Percentiles rank a stretch among this genome's conserved stretches.
phyloP scores from a whole-genome alignment of 2,329 filamentous ascomycete species.

The Remersonia thermophila region DNA sequence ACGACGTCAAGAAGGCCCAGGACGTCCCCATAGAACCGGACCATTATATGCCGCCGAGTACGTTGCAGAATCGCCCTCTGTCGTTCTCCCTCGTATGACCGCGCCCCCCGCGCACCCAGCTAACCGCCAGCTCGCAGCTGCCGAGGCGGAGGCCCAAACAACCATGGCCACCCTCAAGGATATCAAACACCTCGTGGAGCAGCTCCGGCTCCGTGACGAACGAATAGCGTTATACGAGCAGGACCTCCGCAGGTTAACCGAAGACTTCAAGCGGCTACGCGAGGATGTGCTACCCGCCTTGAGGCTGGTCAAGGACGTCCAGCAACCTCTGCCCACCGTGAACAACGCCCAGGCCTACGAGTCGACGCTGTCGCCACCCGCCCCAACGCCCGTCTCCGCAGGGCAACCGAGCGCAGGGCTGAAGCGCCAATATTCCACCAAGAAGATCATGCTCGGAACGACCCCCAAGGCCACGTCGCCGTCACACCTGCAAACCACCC shows the following conservation, averaged over 20 bases:
- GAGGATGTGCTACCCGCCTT: constrained; percentile 88
- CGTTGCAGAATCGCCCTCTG: constrained; percentile 23
- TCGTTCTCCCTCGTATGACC: neutral
- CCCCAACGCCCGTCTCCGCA: constrained; percentile 40
- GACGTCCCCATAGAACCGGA: constrained; percentile 84
- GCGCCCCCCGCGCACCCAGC: neutral
- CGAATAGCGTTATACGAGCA: constrained; percentile 73
- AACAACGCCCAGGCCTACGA: constrained; percentile 38
- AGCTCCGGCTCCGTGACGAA: constrained; percentile 80
- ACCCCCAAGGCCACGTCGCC: constrained; percentile 68
- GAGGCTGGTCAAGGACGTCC: constrained; percentile 80
- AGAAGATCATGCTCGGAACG: constrained; percentile 58
- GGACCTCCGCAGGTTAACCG: constrained; percentile 69
- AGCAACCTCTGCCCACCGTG: constrained; percentile 65
- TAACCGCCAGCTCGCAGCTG: constrained; percentile 44
- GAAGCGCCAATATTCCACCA: constrained; percentile 62
- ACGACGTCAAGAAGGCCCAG: constrained; percentile 90
- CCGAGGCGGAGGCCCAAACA: constrained; percentile 77
- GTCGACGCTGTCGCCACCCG: constrained; percentile 42
- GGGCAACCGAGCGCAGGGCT: constrained; percentile 42
- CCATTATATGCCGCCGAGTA: constrained; percentile 88
- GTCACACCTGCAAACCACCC: constrained; percentile 56
- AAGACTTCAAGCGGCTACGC: constrained; percentile 77
- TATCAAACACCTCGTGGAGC: constrained; percentile 79
- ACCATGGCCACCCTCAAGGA: constrained; percentile 85